Evolutionary conservation across 1,284 basidiomycete species (phyloP).

Genomic region (Acaromyces ingoldii): DNA sequence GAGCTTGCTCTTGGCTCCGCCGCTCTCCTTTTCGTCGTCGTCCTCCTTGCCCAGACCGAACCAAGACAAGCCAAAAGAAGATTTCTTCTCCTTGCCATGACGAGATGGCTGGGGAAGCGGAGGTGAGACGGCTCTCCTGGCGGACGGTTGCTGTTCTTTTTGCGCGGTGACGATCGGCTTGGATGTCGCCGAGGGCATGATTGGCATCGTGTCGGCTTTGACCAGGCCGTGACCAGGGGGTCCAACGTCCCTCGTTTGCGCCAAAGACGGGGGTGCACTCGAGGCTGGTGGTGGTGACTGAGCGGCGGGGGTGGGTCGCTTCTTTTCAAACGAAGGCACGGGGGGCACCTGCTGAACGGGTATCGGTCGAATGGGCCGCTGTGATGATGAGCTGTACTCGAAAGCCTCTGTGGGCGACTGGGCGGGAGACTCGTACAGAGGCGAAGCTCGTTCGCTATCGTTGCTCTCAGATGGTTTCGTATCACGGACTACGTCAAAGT

Average conservation of each 20-base stretch:
- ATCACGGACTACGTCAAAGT: conserved; percentile 15
- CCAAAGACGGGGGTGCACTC: conserved; percentile 7
- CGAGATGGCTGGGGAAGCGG: too few species aligned
- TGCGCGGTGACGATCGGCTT: background rate
- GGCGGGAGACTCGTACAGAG: conserved; percentile 8
- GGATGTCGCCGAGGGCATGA: background rate
- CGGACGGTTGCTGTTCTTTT: too few species aligned
- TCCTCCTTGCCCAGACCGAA: conserved; percentile 47
- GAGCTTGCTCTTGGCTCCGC: conserved; percentile 24
- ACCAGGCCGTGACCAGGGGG: background rate
- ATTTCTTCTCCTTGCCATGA: conserved; percentile 27
- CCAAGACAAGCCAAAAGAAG: conserved; percentile 44
- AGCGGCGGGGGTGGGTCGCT: conserved; percentile 13
- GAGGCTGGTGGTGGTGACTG: conserved; percentile 9
- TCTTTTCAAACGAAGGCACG: conserved; percentile 33
- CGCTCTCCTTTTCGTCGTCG: conserved; percentile 35
- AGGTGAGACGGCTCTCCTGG: too few species aligned
- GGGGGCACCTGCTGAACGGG: conserved; percentile 29
- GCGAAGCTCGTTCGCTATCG: background rate
- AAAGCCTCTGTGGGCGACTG: conserved; percentile 7
- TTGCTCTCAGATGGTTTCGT: background rate
- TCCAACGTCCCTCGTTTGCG: background rate
- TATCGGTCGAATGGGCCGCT: conserved; percentile 23
- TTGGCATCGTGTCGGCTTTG: conserved; percentile 6
- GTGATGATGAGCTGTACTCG: background rate